Base-by-base conservation (phyloP, 495 filamentous ascomycete species). In the Mytilinidion resinicola region DNA sequence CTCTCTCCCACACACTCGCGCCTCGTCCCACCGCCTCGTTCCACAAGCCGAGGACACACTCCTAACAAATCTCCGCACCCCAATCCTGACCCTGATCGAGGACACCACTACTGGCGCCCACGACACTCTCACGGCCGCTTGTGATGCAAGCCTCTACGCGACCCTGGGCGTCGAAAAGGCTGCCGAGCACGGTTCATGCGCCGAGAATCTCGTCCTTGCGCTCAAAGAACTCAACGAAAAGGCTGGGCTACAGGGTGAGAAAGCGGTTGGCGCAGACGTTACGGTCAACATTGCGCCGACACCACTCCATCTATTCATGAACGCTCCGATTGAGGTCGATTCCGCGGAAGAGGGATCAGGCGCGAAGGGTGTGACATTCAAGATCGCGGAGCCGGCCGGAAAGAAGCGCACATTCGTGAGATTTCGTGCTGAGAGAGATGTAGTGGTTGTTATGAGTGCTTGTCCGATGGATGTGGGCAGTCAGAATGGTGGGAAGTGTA, bases 271-370 rank as follows among this genome's bases (percentile, higher is more conserved):
- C 8, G 66, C 67, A 8, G 65, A 68, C 21, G 63, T 68, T 51
- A 65, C 62, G 5, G 65, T 68, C 34, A 65, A 68, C 34, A 62
- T 60, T 37, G 68, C 69, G 4, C 72, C 72, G 3, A 70, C 70
- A n/a, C 71, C 72, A 3, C 53, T 74, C n/a, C 69, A 72, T 44
- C 67, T 74, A 19, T 74, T 73, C 61, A 74, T 73, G 71, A 72
- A 72, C 61, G 66, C 71, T 14, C 70, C 70, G 7, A 43, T 66
- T 12, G 55, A 53, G 14, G 12, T 59, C 15, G 57, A 58, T 30
- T 0, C 38, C 11, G 58, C 54, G 20, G 62, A 57, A 10, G 56
- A 33, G 66, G 72, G 69, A 48, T 50, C 51, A 49, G 38, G 15
- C 14, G 52, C 52, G 50, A 73, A 33, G 51, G 58, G 3, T 62